phyloP scores from a whole-genome alignment of 345 rosid genomes.

The Gossypium australe region DNA sequence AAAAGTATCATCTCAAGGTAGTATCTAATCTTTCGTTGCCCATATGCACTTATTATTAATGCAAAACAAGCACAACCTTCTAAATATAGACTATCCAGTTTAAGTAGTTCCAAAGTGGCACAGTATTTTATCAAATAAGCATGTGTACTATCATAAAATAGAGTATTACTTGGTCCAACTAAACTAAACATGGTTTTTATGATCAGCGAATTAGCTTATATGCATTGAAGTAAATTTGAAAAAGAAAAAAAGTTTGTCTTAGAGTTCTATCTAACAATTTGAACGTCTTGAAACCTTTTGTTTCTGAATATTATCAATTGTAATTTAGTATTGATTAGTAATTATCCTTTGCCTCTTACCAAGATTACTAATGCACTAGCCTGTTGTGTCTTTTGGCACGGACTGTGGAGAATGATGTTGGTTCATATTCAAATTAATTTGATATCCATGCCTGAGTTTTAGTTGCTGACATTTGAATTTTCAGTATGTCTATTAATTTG shows the following conservation, averaged over 20 bases:
- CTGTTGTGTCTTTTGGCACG: neutral
- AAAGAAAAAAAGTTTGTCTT: neutral
- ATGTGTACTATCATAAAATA: neutral
- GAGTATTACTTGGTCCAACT: neutral
- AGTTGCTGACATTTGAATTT: neutral
- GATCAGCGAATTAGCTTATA: neutral
- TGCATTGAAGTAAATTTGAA: neutral
- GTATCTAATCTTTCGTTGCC: neutral
- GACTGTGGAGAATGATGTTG: neutral
- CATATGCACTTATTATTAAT: neutral
- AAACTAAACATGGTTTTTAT: neutral
- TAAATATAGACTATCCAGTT: neutral
- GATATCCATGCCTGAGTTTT: neutral
- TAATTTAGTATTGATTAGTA: neutral
- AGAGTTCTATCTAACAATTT: neutral
- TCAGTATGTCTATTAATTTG: neutral
- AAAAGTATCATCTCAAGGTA: conserved; percentile 92
- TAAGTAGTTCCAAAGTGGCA: neutral
- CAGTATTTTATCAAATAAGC: neutral
- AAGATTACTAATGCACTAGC: neutral
- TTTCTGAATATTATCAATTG: neutral
- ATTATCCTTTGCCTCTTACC: neutral
- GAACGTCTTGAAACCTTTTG: neutral
- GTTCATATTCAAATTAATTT: neutral
- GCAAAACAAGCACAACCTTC: neutral